Base-by-base conservation (phyloP, 2,329 filamentous ascomycete species). In the Fusarium xyrophilum region DNA sequence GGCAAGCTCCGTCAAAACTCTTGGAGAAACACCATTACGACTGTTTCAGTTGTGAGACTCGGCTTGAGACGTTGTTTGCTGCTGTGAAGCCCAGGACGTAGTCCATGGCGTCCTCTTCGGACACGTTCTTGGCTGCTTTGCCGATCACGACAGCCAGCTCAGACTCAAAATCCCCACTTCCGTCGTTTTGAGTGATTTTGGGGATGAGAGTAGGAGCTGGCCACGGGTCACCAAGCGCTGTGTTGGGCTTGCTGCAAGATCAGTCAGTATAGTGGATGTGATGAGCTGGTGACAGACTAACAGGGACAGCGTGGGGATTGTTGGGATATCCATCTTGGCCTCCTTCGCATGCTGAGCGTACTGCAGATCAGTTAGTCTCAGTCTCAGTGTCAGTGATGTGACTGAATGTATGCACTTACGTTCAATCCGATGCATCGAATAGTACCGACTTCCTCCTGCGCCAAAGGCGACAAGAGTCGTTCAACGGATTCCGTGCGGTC, bases 1-100 rank as follows among this genome's bases (percentile, higher is more conserved):
- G 60, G 2, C 60, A 62, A 3, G 57, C 57, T 17, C 60, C 60
- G 8, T 62, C 60, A 2, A 63, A 63, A 0, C 60, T 58, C 21
- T 63, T 63, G 4, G 58, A 63, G 27, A 63, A 63, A 5, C 60
- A 63, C 60, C 60, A 63, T 10, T 63, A 48, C 5, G 35, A 42
- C 19, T 63, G 60, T 1, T 63, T 63, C 0, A 63, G 21, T 2
- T 63, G 60, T 0, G 35, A 48, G 0, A 63, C 58, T 0, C 58
- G 60, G 15, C 60, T 63, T 0, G 60, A 63, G 5, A 63, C 58
- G 14, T 63, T 48, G 1, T 63, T 63, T 3, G 60, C 48, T 2
- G 58, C 60, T 2, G 60, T 56, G 6, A 47, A 63, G 1, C 58
- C 58, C 0, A 63, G 23, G 0, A 63, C 35, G 2, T 63, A 47